Evolutionary conservation across 2,329 filamentous ascomycete species (phyloP).

Genomic region (Lachnellula cervina): DNA sequence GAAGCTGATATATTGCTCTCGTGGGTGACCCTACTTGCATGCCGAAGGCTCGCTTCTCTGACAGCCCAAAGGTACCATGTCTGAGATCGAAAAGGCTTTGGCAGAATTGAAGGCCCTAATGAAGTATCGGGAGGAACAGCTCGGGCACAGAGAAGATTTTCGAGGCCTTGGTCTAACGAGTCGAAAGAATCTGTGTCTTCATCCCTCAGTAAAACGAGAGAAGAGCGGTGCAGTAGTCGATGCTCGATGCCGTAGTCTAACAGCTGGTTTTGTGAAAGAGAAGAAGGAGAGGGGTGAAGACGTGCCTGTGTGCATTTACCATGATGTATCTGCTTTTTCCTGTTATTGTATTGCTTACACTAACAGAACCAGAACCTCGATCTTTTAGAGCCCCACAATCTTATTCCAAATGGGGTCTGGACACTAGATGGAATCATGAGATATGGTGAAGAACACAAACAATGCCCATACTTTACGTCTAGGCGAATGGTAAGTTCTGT

Average conservation of each 20-base stretch:
- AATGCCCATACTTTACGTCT: slow-evolving; percentile 96
- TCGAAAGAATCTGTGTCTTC: slow-evolving; percentile 93
- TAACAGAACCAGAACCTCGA: slow-evolving; percentile 69
- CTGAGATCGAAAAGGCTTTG: slow-evolving; percentile 96
- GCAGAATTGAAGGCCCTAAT: slow-evolving; percentile 88
- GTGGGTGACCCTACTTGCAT: slow-evolving; percentile 38
- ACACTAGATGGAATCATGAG: slow-evolving; percentile 83
- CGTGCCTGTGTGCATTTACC: slow-evolving; percentile 91
- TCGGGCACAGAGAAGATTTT: slow-evolving; percentile 92
- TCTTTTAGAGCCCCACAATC: slow-evolving; percentile 86
- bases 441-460: slow-evolving; percentile 93
- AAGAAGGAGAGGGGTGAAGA: slow-evolving; percentile 95
- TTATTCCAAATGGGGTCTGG: slow-evolving; percentile 93
- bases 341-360: neutral
- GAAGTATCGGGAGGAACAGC: slow-evolving; percentile 85
- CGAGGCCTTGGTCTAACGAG: slow-evolving; percentile 87
- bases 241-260: slow-evolving; percentile 90
- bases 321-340: slow-evolving; percentile 59
- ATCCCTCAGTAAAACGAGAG: slow-evolving; percentile 92
- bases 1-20: slow-evolving; percentile 97
- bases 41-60: slow-evolving; percentile 1
- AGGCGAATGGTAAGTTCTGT: slow-evolving; percentile 68
- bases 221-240: slow-evolving; percentile 94
- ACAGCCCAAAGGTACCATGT: slow-evolving; percentile 72
- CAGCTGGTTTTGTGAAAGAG: slow-evolving; percentile 94